Conservation (phyloP, 768 basidiomycete genomes). For the Pholiota molesta region DNA sequence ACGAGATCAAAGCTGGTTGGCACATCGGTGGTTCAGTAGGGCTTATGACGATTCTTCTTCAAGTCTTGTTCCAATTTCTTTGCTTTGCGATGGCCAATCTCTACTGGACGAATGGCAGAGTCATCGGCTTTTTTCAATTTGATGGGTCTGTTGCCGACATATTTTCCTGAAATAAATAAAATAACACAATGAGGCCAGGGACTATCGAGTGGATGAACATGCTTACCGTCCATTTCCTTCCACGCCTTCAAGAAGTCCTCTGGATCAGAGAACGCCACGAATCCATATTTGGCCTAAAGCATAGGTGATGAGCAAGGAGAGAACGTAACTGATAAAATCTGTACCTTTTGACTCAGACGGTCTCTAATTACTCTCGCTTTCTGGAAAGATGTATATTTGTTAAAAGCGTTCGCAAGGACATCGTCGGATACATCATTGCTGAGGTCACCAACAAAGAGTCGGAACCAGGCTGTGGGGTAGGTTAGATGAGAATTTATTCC, state of each 20-base stretch:
- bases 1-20: conserved; percentile 1
- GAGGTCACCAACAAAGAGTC: conserved; percentile 95
- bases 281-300: conserved; percentile 89
- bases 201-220: not conserved
- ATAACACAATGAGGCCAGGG: not conserved
- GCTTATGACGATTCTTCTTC: conserved; percentile 89
- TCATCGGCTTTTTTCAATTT: conserved; percentile 94
- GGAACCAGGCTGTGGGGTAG: conserved; percentile 81
- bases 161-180: conserved; percentile 65
- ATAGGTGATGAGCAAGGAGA: conserved; percentile 7
- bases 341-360: conserved; percentile 89
- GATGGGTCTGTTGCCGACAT: conserved; percentile 97
- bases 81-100: conserved; percentile 93
- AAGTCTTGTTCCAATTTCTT: conserved; percentile 86
- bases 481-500: conserved; percentile 9
- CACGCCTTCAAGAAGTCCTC: conserved; percentile 98
- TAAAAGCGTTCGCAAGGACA: conserved; percentile 90
- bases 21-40: conserved; percentile 52
- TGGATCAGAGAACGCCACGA: conserved; percentile 96
- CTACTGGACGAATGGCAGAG: conserved; percentile 84
- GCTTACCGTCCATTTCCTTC: conserved; percentile 98
- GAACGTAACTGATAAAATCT: not conserved
- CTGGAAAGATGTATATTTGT: conserved; percentile 89
- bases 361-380: conserved; percentile 97
- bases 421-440: conserved; percentile 99